A percentile compares a stretch with the other conserved stretches of the same genome.
Evolutionary conservation across 371 early-diverging fungal species (phyloP).

Genomic region (Actinomortierella ambigua): DNA sequence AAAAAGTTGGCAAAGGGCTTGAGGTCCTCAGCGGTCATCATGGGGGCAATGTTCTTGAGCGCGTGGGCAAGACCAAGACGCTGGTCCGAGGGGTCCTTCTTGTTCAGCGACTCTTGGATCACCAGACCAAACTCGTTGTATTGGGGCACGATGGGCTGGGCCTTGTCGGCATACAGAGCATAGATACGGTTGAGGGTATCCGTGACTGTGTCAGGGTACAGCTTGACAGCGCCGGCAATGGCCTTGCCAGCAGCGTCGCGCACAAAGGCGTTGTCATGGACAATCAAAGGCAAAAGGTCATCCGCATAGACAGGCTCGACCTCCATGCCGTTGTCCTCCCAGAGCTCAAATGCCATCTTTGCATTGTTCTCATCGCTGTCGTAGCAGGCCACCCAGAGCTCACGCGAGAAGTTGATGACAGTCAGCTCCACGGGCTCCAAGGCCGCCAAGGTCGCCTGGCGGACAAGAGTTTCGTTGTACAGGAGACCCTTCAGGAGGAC

Average conservation of each 20-base stretch:
- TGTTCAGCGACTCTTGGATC: slow-evolving; percentile 82
- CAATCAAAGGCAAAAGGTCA: slow-evolving; percentile 56
- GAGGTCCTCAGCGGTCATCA: slow-evolving; percentile 58
- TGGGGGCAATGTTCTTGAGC: slow-evolving; percentile 72
- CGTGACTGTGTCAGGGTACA: slow-evolving; percentile 55
- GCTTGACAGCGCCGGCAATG: slow-evolving; percentile 65
- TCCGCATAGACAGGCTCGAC: slow-evolving; percentile 59
- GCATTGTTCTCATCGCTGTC: slow-evolving; percentile 72
- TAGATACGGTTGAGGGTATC: slow-evolving; percentile 59
- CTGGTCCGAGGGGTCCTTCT: slow-evolving; percentile 81
- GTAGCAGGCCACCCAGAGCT: slow-evolving; percentile 71
- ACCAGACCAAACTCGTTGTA: slow-evolving; percentile 92
- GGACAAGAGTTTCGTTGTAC: slow-evolving; percentile 76
- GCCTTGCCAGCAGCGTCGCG: slow-evolving; percentile 75
- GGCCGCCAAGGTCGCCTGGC: slow-evolving; percentile 78
- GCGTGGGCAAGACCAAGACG: slow-evolving; percentile 84
- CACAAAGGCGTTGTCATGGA: slow-evolving; percentile 64
- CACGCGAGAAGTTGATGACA: slow-evolving; percentile 61
- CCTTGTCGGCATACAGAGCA: slow-evolving; percentile 61
- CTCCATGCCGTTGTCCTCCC: slow-evolving; percentile 79
- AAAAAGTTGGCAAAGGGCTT: slow-evolving; percentile 75
- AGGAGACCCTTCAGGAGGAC: slow-evolving; percentile 75
- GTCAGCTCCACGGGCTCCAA: slow-evolving; percentile 74
- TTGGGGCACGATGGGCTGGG: slow-evolving; percentile 83
- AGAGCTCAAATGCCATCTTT: slow-evolving; percentile 71